phyloP scores from a whole-genome alignment of 768 basidiomycete genomes.

The Pulveroboletus sp. region DNA sequence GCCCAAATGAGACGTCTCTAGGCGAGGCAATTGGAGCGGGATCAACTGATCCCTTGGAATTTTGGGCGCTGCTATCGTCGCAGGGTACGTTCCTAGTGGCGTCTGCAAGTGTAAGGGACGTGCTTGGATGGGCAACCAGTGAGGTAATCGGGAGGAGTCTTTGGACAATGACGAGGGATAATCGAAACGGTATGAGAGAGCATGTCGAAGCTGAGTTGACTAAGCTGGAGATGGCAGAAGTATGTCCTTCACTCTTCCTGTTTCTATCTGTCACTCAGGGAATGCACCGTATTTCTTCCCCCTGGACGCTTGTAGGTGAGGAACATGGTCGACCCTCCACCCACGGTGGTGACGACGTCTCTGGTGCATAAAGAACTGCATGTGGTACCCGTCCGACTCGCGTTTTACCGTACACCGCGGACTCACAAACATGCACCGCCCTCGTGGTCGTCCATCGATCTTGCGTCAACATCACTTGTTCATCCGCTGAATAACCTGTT shows the following conservation, averaged over 20 bases:
- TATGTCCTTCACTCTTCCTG: conserved; percentile 3
- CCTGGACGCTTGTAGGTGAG: neutral
- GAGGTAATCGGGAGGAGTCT: conserved; percentile 51
- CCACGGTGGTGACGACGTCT: conserved; percentile 22
- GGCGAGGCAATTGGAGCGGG: neutral
- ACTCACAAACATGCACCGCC: neutral
- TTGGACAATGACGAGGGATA: conserved; percentile 34
- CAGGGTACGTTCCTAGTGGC: conserved; percentile 48
- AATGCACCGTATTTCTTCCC: neutral
- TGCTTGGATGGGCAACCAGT: conserved; percentile 58
- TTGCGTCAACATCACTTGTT: conserved; percentile 4
- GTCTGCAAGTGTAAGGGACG: conserved; percentile 48
- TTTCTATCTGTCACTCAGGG: neutral
- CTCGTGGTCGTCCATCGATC: neutral
- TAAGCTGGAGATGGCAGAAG: conserved; percentile 15
- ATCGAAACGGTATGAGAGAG: conserved; percentile 13
- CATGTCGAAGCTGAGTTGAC: conserved; percentile 26
- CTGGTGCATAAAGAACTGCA: conserved; percentile 39
- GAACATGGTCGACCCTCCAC: conserved; percentile 12
- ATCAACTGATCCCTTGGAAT: conserved; percentile 29
- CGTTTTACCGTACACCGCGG: conserved; percentile 35
- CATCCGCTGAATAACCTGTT: conserved; percentile 16
- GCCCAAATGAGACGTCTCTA: neutral
- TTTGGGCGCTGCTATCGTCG: conserved; percentile 49
- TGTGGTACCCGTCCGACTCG: conserved; percentile 28